phyloP scores from a whole-genome alignment of 768 basidiomycete genomes.

The Daedaleopsis nitida region DNA sequence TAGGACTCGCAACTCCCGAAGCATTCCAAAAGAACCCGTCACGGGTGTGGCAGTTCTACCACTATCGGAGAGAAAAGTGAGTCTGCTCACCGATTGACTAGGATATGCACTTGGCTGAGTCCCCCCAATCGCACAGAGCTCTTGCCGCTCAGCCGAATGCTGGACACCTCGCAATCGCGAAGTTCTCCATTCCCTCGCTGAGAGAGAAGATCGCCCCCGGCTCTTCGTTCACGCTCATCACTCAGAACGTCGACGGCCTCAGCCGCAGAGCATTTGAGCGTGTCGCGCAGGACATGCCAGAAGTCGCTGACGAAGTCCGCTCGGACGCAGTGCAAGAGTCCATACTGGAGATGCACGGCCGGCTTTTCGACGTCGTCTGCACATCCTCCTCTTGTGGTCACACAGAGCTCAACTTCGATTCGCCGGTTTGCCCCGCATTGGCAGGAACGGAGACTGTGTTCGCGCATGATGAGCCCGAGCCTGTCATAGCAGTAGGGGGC shows the following conservation, averaged over 20 bases:
- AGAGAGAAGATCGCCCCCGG: conserved; percentile 42
- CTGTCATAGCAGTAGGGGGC: conserved; percentile 26
- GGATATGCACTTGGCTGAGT: not conserved
- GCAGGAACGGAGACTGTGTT: conserved; percentile 29
- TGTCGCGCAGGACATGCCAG: conserved; percentile 9
- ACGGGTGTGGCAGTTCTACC: conserved; percentile 66
- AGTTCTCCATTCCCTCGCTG: conserved; percentile 42
- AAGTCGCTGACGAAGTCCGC: conserved; percentile 4
- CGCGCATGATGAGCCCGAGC: conserved; percentile 33
- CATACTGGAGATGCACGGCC: conserved; percentile 63
- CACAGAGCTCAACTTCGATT: conserved; percentile 36
- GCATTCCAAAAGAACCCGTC: conserved; percentile 51
- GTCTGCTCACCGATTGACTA: not conserved
- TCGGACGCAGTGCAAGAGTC: conserved; percentile 13
- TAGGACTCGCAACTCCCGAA: conserved; percentile 53
- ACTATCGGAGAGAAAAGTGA: conserved; percentile 56
- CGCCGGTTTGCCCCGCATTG: conserved; percentile 24
- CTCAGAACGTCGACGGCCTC: conserved; percentile 66
- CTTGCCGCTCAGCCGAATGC: conserved; percentile 51
- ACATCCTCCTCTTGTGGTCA: conserved; percentile 43
- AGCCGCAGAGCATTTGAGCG: conserved; percentile 41
- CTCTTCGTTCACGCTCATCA: conserved; percentile 51
- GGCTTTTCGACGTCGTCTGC: conserved; percentile 56
- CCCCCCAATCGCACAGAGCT: conserved; percentile 42
- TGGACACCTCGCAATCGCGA: conserved; percentile 55